Conservation (phyloP, 306 rosid species). For the Cicer pinnatifidum region DNA sequence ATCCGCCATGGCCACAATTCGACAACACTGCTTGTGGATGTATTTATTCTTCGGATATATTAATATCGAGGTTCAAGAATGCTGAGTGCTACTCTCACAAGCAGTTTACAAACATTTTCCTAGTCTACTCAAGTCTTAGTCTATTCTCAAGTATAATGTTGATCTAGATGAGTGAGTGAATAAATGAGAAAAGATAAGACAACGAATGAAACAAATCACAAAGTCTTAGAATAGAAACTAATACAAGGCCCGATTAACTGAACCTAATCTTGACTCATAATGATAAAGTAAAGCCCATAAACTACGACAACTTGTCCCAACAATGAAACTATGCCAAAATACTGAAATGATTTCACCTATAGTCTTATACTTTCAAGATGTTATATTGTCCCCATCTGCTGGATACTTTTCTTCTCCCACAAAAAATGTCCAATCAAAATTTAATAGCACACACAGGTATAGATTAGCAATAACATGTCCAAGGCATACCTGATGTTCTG, state of each 20-base stretch:
- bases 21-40: too few relatives aligned
- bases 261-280: neutral
- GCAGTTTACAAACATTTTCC: too few relatives aligned
- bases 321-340: neutral
- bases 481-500: conserved; percentile 84
- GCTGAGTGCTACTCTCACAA: too few relatives aligned
- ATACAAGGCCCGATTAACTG: neutral
- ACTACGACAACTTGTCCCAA: neutral
- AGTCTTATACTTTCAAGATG: conserved; percentile 1
- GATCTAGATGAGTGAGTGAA: too few relatives aligned
- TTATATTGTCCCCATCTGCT: conserved; percentile 4
- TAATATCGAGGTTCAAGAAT: too few relatives aligned
- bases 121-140: too few relatives aligned
- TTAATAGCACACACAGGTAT: neutral
- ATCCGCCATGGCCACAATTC: too few relatives aligned
- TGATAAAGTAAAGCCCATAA: neutral
- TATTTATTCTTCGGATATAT: too few relatives aligned
- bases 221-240: neutral
- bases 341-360: conserved; percentile 15
- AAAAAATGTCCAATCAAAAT: conserved; percentile 11
- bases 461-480: conserved; percentile 26
- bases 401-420: conserved; percentile 22
- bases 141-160: too few relatives aligned
- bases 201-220: neutral
- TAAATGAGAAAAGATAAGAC: too few relatives aligned